phyloP scores from a whole-genome alignment of 2,329 filamentous ascomycete species.

The Botrytis fabae region DNA sequence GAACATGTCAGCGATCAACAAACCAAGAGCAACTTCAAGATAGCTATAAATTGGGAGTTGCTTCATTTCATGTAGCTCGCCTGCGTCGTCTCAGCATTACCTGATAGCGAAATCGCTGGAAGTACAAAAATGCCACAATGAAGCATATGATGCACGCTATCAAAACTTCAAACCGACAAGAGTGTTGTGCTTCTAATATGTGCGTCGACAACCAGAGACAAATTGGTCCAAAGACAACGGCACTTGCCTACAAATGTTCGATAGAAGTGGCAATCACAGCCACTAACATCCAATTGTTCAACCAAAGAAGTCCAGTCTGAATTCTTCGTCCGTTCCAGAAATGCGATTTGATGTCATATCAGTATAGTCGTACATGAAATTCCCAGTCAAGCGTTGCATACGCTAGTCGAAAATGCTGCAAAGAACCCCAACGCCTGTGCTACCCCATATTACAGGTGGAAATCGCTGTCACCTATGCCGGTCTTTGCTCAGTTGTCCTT shows the following conservation, averaged over 20 bases:
- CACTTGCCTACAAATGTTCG: slow-evolving; percentile 7
- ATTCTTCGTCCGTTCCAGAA: background rate
- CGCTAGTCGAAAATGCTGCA: slow-evolving; percentile 30
- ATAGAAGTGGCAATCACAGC: background rate
- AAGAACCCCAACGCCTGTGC: slow-evolving; percentile 30
- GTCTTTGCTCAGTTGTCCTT: slow-evolving; percentile 40
- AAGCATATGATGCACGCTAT: background rate
- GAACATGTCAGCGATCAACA: background rate
- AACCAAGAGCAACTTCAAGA: too few relatives aligned
- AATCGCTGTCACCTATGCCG: slow-evolving; percentile 37
- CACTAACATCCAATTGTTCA: background rate
- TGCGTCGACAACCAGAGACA: background rate
- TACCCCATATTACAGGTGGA: background rate
- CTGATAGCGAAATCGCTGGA: background rate
- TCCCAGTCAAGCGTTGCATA: slow-evolving; percentile 20
- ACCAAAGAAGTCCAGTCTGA: background rate
- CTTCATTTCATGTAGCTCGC: background rate
- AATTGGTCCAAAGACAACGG: background rate
- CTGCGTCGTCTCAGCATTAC: background rate
- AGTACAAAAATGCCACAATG: background rate
- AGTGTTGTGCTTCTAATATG: background rate
- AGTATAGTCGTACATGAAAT: slow-evolving; percentile 32
- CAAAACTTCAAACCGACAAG: background rate
- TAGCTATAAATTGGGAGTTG: background rate
- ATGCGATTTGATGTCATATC: slow-evolving; percentile 17